Conservation (phyloP, 2,329 filamentous ascomycete species). For the Fusarium sp. region DNA sequence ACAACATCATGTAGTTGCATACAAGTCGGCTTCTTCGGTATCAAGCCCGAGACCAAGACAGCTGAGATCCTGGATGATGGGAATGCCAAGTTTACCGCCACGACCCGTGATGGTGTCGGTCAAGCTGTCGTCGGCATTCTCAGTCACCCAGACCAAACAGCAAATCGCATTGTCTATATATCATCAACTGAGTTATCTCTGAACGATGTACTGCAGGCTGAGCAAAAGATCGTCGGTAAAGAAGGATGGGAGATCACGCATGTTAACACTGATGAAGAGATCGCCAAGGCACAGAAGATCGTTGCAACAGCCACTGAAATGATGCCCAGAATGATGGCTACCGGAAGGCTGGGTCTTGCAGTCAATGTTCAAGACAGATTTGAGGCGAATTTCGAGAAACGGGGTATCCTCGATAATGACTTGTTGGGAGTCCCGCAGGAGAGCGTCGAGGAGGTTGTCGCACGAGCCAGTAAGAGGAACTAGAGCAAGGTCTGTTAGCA, state of each 20-base stretch:
- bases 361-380: not conserved
- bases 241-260: not conserved
- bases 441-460: not conserved
- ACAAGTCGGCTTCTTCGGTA: not conserved
- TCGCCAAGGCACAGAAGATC: not conserved
- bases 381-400: not conserved
- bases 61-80: not conserved
- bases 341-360: not conserved
- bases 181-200: not conserved
- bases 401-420: not conserved
- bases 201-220: not conserved
- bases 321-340: not conserved
- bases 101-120: not conserved
- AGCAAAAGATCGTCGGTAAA: not conserved
- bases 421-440: not conserved
- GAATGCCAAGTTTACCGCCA: not conserved
- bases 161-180: not conserved
- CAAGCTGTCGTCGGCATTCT: not conserved
- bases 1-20: not conserved
- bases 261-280: not conserved
- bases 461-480: not conserved
- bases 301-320: not conserved
- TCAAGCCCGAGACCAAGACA: accelerated
- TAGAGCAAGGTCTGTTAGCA: not conserved
- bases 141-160: not conserved